These are phyloP conservation scores for Rubus idaeus DNA, from an alignment of 306 rosid species.

Conservation along the genomic window DNA sequence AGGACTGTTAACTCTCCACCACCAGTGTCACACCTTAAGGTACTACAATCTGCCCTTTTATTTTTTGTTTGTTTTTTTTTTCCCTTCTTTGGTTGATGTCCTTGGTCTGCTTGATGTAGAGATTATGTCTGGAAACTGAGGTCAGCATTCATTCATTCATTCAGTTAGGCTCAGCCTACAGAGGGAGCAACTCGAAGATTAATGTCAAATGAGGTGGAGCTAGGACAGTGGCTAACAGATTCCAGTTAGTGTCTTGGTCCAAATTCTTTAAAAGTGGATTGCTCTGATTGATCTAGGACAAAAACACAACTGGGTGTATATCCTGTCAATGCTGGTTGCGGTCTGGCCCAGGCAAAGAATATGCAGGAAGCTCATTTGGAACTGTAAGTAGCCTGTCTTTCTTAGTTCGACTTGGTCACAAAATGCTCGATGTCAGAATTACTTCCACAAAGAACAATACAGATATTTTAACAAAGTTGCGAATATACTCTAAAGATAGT, in stretches of 20 bases:
- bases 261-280: background rate
- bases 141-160: background rate
- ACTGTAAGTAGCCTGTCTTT: background rate
- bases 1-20: background rate
- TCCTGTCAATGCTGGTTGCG: background rate
- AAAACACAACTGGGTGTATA: background rate
- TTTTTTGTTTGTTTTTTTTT: too few species aligned
- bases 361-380: background rate
- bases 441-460: too few species aligned
- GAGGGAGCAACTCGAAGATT: background rate
- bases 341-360: background rate
- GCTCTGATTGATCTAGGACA: background rate
- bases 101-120: background rate
- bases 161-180: background rate
- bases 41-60: background rate
- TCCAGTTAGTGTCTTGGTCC: background rate
- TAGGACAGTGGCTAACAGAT: background rate
- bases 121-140: background rate
- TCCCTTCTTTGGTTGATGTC: background rate
- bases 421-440: background rate
- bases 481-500: too few species aligned
- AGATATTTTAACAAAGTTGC: too few species aligned
- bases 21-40: background rate
- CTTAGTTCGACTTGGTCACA: background rate
- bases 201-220: background rate